These are phyloP conservation scores for Debaryomyces sp. DNA, from an alignment of 1,139 yeast genomes.

Conservation along the genomic window DNA sequence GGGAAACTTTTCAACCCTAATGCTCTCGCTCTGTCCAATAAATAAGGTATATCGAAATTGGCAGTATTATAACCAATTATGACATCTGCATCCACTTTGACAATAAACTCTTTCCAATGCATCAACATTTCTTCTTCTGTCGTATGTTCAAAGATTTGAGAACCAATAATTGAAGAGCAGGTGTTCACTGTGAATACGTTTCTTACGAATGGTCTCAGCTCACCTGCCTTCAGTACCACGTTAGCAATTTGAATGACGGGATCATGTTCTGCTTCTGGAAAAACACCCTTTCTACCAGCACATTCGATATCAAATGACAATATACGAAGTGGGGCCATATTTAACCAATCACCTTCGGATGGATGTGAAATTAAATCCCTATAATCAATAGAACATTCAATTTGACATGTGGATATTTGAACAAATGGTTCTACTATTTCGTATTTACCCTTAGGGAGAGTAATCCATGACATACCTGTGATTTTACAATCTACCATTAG, in stretches of 20 bases:
- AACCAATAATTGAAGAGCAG: constrained; percentile 92
- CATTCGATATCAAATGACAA: constrained; percentile 97
- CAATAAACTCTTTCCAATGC: constrained; percentile 85
- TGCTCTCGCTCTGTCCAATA: constrained; percentile 83
- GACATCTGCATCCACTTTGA: constrained; percentile 89
- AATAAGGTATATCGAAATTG: constrained; percentile 93
- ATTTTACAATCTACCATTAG: constrained; percentile 91
- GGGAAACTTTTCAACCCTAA: constrained; percentile 73
- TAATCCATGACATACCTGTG: constrained; percentile 98
- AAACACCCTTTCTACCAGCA: constrained; percentile 95
- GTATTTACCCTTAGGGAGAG: constrained; percentile 79
- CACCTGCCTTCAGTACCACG: constrained; percentile 85
- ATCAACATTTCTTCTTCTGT: constrained; percentile 81
- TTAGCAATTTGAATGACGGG: constrained; percentile 97
- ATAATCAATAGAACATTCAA: constrained; percentile 75
- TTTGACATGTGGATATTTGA: constrained; percentile 75
- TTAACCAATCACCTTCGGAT: constrained; percentile 92
- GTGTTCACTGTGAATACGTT: constrained; percentile 93
- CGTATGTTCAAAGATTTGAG: constrained; percentile 77
- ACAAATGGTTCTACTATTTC: constrained; percentile 35
- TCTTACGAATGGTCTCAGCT: constrained; percentile 79
- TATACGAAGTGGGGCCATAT: constrained; percentile 91
- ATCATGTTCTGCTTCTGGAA: constrained; percentile 93
- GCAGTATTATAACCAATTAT: constrained; percentile 95
- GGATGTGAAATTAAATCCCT: constrained; percentile 74